Base-by-base conservation (phyloP, 768 basidiomycete species). In the Punctularia strigosozonata region DNA sequence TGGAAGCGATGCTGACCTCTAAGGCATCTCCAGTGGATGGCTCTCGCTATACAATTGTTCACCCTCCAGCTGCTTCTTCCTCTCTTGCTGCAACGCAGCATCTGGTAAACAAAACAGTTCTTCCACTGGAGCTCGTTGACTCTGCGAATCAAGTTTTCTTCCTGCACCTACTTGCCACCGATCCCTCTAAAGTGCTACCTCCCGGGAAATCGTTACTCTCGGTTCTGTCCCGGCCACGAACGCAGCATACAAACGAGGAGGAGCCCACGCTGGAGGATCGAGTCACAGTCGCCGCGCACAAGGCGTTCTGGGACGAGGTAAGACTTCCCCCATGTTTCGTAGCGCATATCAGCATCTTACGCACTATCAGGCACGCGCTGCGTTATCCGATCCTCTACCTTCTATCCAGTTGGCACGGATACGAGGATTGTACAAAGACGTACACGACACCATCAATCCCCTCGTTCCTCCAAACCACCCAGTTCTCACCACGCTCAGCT, bases 221-320 rank as follows among this genome's bases (percentile, higher is more conserved):
- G 6, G 68, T 77, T 61, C 60, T 85, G 53, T 59, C 66, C 15
- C 48, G 49, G 14, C 43, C 59, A 0, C 47, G 46, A 32, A 42
- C 37, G 14, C 37, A 44, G 28, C 34, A 37, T 20, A 45, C 43
- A n/a, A 48, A 43, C 14, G 49, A 49, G 14, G 30, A 47, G 13
- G 43, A 43, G 38, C 51, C 56, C 7, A 59, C 61, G 10, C 55
- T 71, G 28, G 71, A 74, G 10, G 65, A 68, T 41, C 63, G 67
- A 42, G 71, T 73, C 5, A 59, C 57, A 31, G 60, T 61, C 40
- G 43, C 65, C 5, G 68, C 73, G 10, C 77, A 80, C 51, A 62
- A 60, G 36, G 80, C 77, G 4, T 86, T 86, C 52, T 86, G 82
- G 82, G 73, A 76, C 30, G 71, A 80, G 66, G 82, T 83, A 47